These are phyloP conservation scores for Phoenix roebelenii DNA, from an alignment of 176 grass and related monocot species.

Conservation along the genomic window DNA sequence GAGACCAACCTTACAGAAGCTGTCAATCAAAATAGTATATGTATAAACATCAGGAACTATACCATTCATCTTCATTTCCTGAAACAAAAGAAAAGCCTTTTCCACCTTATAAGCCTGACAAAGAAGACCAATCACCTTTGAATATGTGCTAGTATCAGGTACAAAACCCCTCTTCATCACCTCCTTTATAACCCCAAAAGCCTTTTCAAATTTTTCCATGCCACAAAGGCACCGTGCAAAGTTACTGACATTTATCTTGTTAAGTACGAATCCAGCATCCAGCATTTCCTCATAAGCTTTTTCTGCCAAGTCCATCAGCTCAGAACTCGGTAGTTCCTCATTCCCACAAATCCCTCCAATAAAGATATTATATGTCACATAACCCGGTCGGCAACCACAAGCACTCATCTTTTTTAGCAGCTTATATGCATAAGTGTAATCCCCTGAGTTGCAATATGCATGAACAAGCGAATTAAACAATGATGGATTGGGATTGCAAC, in stretches of 20 bases:
- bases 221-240: slow-evolving; percentile 72
- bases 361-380: slow-evolving; percentile 85
- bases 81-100: slow-evolving; percentile 72
- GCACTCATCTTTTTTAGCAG: slow-evolving; percentile 65
- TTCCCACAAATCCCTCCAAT: slow-evolving; percentile 84
- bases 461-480: slow-evolving; percentile 92
- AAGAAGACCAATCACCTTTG: slow-evolving; percentile 65
- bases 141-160: slow-evolving; percentile 76
- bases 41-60: slow-evolving; percentile 84
- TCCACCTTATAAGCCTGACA: slow-evolving; percentile 68
- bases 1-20: slow-evolving; percentile 85
- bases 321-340: slow-evolving; percentile 36
- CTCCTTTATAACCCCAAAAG: slow-evolving; percentile 76
- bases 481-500: slow-evolving; percentile 69
- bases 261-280: slow-evolving; percentile 55
- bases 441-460: slow-evolving; percentile 53
- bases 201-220: slow-evolving; percentile 74
- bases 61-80: slow-evolving; percentile 79
- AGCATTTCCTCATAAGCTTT: slow-evolving; percentile 88
- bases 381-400: slow-evolving; percentile 66
- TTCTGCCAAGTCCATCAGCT: slow-evolving; percentile 60
- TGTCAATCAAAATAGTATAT: slow-evolving; percentile 91
- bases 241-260: slow-evolving; percentile 82
- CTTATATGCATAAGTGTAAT: slow-evolving; percentile 88
- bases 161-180: slow-evolving; percentile 90